Evolutionary conservation across 2,329 filamentous ascomycete genomes (phyloP).

Genomic region (Sordariomycetes sp.): DNA sequence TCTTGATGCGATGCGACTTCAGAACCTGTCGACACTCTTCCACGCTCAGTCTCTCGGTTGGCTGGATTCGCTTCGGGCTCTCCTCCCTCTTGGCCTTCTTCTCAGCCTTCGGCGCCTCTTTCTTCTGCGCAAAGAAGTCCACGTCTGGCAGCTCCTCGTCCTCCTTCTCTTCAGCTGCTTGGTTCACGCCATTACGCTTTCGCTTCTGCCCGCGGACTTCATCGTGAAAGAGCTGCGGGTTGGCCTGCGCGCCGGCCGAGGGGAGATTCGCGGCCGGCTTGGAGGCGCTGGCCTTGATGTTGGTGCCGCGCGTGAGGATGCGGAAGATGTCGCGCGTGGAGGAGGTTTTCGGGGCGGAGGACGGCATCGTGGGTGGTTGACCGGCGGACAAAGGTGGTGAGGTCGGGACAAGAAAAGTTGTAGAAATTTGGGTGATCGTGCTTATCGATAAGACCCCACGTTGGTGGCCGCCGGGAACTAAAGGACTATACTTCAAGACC

Average conservation of each 20-base stretch:
- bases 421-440: no score
- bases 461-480: no score
- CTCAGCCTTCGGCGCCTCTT: constrained; percentile 25
- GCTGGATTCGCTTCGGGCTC: constrained; percentile 12
- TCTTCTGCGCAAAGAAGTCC: constrained; percentile 50
- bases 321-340: constrained; percentile 61
- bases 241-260: constrained; percentile 53
- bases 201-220: constrained; percentile 42
- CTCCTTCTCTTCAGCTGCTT: constrained; percentile 12
- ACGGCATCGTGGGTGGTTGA: background rate
- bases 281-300: constrained; percentile 30
- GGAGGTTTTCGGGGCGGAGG: background rate
- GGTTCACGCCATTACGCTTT: constrained; percentile 38
- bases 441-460: no score
- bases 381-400: background rate
- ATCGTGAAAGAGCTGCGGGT: constrained; percentile 64
- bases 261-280: constrained; percentile 46
- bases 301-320: constrained; percentile 61
- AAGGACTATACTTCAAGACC: no score
- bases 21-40: constrained; percentile 67
- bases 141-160: constrained; percentile 36
- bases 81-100: constrained; percentile 11
- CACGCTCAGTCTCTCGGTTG: constrained; percentile 38
- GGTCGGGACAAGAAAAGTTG: no score
- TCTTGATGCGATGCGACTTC: constrained; percentile 74